Conservation (phyloP, 1,284 basidiomycete genomes). For the Singerocomus inundabilis region DNA sequence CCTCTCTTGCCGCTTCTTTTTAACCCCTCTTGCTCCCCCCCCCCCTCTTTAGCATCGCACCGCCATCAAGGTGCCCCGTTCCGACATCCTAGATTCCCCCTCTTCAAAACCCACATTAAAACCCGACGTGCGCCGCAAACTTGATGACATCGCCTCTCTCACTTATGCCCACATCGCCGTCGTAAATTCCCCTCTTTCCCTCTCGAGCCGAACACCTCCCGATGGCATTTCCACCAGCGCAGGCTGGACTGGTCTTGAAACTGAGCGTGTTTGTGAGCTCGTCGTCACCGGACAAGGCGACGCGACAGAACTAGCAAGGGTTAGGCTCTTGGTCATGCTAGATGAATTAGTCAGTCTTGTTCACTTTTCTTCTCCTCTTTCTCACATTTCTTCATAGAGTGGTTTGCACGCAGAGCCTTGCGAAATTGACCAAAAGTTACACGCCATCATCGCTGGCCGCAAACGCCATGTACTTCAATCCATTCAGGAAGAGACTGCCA, state of each 20-base stretch:
- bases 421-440: constrained; percentile 95
- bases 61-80: constrained; percentile 86
- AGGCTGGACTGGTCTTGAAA: constrained; percentile 87
- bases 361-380: background rate
- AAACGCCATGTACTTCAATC: constrained; percentile 87
- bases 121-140: constrained; percentile 78
- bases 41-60: constrained; percentile 62
- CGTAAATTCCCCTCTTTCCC: constrained; percentile 72
- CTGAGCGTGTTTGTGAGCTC: constrained; percentile 90
- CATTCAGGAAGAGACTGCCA: constrained; percentile 96
- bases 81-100: constrained; percentile 88
- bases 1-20: constrained; percentile 8
- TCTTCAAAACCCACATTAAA: constrained; percentile 83
- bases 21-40: constrained; percentile 17
- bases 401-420: constrained; percentile 87
- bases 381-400: constrained; percentile 47
- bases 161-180: constrained; percentile 90
- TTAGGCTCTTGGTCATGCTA: constrained; percentile 88
- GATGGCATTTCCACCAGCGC: constrained; percentile 70
- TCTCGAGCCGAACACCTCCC: constrained; percentile 70
- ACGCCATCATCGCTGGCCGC: constrained; percentile 88
- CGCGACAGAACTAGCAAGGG: constrained; percentile 88
- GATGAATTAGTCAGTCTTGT: constrained; percentile 79
- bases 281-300: constrained; percentile 87
- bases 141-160: constrained; percentile 90